phyloP scores from a whole-genome alignment of 2,329 filamentous ascomycete genomes.

The Penicillium italicum region DNA sequence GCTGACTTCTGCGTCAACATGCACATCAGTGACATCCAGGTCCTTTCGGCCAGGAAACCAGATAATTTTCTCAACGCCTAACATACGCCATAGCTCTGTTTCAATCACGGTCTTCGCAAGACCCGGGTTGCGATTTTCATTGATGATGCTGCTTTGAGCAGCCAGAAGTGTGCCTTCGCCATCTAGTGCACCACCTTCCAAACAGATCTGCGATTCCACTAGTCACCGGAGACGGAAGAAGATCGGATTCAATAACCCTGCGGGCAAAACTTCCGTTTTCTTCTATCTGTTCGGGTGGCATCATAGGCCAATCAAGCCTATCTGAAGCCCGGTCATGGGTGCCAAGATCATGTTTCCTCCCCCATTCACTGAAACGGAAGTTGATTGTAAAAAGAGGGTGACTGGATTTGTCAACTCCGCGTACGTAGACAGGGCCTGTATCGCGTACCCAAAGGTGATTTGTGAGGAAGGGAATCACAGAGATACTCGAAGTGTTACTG shows the following conservation, averaged over 20 bases:
- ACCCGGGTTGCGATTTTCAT: slow-evolving; percentile 27
- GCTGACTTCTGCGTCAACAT: slow-evolving; percentile 21
- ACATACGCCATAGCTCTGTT: slow-evolving; percentile 16
- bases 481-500: slow-evolving; percentile 7
- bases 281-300: slow-evolving; percentile 6
- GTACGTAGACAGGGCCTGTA: slow-evolving; percentile 19
- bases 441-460: slow-evolving; percentile 24
- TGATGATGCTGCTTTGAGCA: slow-evolving; percentile 30
- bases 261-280: slow-evolving; percentile 17
- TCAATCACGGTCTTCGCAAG: slow-evolving; percentile 21
- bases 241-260: slow-evolving; percentile 9
- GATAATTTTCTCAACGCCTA: slow-evolving; percentile 29
- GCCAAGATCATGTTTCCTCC: slow-evolving; percentile 13
- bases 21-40: slow-evolving; percentile 31
- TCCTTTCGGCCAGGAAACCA: slow-evolving; percentile 26
- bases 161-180: slow-evolving; percentile 31
- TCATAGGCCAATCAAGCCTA: slow-evolving; percentile 13
- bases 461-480: slow-evolving; percentile 14
- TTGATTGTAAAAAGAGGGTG: slow-evolving; percentile 13
- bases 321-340: slow-evolving; percentile 12
- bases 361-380: slow-evolving; percentile 23
- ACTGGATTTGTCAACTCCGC: slow-evolving; percentile 5
- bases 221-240: slow-evolving; percentile 9
- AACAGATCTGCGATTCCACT: slow-evolving; percentile 17
- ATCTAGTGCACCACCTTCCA: slow-evolving; percentile 31